Conservation (phyloP, 768 basidiomycete genomes). For the Pholiota conissans region DNA sequence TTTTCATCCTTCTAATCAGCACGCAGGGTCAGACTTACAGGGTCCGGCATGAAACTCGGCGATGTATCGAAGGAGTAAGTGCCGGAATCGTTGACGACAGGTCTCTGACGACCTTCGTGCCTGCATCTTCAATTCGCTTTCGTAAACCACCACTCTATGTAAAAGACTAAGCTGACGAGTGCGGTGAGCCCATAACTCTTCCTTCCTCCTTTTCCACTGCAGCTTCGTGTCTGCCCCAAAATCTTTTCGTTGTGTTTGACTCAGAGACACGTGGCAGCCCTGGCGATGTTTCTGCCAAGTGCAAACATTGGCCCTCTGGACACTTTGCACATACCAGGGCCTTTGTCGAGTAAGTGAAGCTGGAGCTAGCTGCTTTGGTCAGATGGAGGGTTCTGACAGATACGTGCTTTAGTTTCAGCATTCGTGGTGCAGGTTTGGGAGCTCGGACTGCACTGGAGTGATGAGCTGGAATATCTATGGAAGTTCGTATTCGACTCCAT, state of each 20-base stretch:
- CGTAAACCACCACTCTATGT: not conserved
- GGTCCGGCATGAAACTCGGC: not conserved
- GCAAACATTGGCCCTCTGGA: not conserved
- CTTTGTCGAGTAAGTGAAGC: not conserved
- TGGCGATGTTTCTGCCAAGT: not conserved
- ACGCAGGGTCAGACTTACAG: not conserved
- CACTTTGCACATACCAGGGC: not conserved
- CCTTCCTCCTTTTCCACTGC: not conserved
- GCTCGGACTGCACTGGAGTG: conserved; percentile 9
- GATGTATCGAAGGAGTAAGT: not conserved
- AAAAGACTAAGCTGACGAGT: not conserved
- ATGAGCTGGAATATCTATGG: conserved; percentile 24
- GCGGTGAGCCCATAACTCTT: not conserved
- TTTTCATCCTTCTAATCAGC: too few species aligned
- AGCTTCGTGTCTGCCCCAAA: not conserved
- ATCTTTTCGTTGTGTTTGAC: not conserved
- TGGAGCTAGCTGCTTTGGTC: too few species aligned
- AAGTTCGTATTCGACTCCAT: conserved; percentile 4
- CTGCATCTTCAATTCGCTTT: not conserved
- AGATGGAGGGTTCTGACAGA: not conserved
- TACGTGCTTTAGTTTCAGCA: conserved; percentile 14
- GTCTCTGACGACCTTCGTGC: not conserved
- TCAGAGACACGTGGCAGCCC: not conserved
- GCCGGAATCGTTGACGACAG: not conserved
- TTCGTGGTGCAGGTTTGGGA: conserved; percentile 22